Conservation (phyloP, 352 stramenopile species). For the Plasmopara halstedii region DNA sequence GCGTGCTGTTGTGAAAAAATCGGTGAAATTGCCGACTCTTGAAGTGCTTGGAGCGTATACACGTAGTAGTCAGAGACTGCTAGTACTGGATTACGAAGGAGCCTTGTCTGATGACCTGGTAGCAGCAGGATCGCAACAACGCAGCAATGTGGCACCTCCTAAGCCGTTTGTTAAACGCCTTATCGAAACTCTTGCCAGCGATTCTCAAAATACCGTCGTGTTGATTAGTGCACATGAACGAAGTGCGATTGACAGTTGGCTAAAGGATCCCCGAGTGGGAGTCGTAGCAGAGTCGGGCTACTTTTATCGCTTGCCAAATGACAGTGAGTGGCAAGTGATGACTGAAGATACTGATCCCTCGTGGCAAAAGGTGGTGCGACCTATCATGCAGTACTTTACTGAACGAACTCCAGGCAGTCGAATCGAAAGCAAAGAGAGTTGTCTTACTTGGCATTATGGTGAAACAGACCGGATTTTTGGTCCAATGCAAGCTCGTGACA, state of each 20-base stretch:
- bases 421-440: constrained; percentile 60
- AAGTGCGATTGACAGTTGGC: constrained; percentile 68
- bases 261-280: constrained; percentile 45
- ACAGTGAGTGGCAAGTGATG: constrained; percentile 51
- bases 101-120: constrained; percentile 52
- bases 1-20: constrained; percentile 28
- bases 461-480: constrained; percentile 72
- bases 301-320: constrained; percentile 46
- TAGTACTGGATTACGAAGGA: constrained; percentile 78
- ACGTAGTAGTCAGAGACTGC: constrained; percentile 46
- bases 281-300: constrained; percentile 58
- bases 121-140: constrained; percentile 33
- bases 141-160: constrained; percentile 40
- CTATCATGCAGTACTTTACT: constrained; percentile 72
- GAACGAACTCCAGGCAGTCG: constrained; percentile 61
- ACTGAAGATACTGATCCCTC: constrained; percentile 47
- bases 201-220: constrained; percentile 51
- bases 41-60: constrained; percentile 51
- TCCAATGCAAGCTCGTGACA: constrained; percentile 78
- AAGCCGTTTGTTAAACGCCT: constrained; percentile 58
- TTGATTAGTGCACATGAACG: constrained; percentile 55
- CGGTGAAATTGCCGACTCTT: constrained; percentile 36
- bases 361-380: constrained; percentile 64
- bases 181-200: constrained; percentile 42
- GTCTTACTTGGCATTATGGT: constrained; percentile 59